These are phyloP conservation scores for Sporothrix humicola DNA, from an alignment of 2,329 filamentous ascomycete species.

Conservation along the genomic window DNA sequence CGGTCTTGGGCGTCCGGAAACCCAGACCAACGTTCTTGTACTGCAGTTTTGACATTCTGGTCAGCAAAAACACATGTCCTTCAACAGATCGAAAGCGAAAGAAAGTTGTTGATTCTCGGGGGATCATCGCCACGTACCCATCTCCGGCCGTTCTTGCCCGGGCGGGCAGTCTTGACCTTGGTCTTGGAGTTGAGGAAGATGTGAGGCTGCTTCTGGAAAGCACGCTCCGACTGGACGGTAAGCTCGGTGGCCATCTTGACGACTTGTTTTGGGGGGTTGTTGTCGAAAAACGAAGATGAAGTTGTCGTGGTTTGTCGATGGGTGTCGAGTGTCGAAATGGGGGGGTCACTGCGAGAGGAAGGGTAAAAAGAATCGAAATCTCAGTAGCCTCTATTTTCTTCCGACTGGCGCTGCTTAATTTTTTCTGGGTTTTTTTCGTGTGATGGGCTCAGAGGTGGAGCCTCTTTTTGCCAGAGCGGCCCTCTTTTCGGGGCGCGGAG, in stretches of 20 bases:
- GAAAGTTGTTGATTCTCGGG: not conserved
- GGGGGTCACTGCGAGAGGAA: conserved; percentile 8
- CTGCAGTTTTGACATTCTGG: conserved; percentile 44
- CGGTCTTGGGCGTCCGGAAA: conserved; percentile 97
- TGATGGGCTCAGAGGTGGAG: conserved; percentile 37
- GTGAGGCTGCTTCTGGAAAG: conserved; percentile 99
- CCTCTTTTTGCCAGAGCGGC: not conserved
- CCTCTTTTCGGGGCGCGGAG: conserved; percentile 28
- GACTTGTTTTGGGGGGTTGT: conserved; percentile 30
- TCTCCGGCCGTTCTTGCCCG: conserved; percentile 92
- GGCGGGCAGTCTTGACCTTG: conserved; percentile 81
- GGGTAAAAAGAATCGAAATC: conserved; percentile 30
- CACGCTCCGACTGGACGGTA: conserved; percentile 99
- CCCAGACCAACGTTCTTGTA: conserved; percentile 99
- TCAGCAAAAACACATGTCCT: conserved; percentile 16
- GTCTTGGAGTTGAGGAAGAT: conserved; percentile 99
- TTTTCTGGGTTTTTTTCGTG: conserved; percentile 37
- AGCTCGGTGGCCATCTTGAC: conserved; percentile 89
- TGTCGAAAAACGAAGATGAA: conserved; percentile 18
- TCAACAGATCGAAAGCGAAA: not conserved
- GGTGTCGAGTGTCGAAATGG: conserved; percentile 30
- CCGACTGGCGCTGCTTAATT: conserved; percentile 25
- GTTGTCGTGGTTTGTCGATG: conserved; percentile 30
- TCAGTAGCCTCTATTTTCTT: conserved; percentile 34
- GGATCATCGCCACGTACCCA: conserved; percentile 44